Conservation (phyloP, 2,329 filamentous ascomycete species). For the Cadophora gregata region DNA sequence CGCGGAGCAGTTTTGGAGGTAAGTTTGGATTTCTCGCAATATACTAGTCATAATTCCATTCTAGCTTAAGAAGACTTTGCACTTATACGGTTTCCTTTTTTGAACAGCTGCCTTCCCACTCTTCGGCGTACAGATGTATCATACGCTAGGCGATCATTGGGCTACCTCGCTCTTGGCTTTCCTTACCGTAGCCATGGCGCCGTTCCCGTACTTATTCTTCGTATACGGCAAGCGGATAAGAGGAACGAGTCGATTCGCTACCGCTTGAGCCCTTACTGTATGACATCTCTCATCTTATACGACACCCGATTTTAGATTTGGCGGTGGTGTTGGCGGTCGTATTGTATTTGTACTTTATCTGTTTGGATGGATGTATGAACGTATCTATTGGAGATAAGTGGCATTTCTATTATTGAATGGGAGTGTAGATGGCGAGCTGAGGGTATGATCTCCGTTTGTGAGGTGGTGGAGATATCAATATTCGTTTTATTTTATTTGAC, state of each 20-base stretch:
- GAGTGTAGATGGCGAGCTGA: background rate
- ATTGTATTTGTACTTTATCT: background rate
- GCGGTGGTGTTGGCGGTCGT: background rate
- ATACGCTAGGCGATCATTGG: slow-evolving; percentile 73
- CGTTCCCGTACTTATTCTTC: slow-evolving; percentile 69
- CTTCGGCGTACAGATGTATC: slow-evolving; percentile 77
- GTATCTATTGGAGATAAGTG: background rate
- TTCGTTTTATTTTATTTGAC: background rate
- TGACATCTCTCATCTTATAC: background rate
- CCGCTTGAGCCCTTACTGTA: slow-evolving; percentile 21
- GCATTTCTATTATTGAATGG: background rate
- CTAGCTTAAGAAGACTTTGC: no score
- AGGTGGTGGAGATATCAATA: background rate
- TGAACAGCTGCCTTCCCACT: slow-evolving; percentile 72
- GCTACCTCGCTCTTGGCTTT: slow-evolving; percentile 67
- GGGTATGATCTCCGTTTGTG: background rate
- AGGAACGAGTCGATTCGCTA: slow-evolving; percentile 59
- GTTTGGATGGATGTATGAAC: background rate
- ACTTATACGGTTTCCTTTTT: background rate
- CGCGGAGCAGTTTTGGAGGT: slow-evolving; percentile 74
- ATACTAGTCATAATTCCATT: background rate
- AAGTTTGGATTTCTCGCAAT: slow-evolving; percentile 22
- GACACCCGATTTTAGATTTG: background rate
- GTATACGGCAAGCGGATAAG: slow-evolving; percentile 63
- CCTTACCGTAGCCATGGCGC: slow-evolving; percentile 65